Conservation (phyloP, 305 asterid species). For the Fraxinus baroniana region DNA sequence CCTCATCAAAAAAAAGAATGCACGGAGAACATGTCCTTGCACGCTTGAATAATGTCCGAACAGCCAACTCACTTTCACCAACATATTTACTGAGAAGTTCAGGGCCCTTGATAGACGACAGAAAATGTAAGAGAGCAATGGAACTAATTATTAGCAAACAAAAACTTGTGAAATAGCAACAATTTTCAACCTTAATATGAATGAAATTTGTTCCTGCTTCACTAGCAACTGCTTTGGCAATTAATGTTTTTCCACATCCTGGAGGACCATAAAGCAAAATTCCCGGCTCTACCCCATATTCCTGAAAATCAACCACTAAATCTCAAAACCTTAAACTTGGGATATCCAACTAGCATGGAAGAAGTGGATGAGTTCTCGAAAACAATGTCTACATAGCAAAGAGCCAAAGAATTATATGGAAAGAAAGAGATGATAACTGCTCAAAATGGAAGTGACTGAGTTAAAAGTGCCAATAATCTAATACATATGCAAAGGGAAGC, state of each 20-base stretch:
- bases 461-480: constrained; percentile 13
- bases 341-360: constrained; percentile 2
- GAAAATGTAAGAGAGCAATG: constrained; percentile 13
- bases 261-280: constrained; percentile 95
- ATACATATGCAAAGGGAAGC: background rate
- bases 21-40: constrained; percentile 92
- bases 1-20: constrained; percentile 93
- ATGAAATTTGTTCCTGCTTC: constrained; percentile 92
- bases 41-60: constrained; percentile 74
- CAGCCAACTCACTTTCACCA: constrained; percentile 89
- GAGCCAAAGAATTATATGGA: background rate
- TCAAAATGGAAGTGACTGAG: background rate
- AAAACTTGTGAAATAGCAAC: background rate
- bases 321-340: background rate
- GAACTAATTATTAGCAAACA: constrained; percentile 7
- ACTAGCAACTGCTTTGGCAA: constrained; percentile 93
- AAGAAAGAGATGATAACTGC: background rate
- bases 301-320: constrained; percentile 38
- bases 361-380: background rate
- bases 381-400: background rate
- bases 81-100: constrained; percentile 82
- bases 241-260: constrained; percentile 93
- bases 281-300: constrained; percentile 68
- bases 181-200: constrained; percentile 61
- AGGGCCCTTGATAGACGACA: constrained; percentile 62